phyloP scores from a whole-genome alignment of 176 grass and related monocot species.

The Cenchrus americanus region DNA sequence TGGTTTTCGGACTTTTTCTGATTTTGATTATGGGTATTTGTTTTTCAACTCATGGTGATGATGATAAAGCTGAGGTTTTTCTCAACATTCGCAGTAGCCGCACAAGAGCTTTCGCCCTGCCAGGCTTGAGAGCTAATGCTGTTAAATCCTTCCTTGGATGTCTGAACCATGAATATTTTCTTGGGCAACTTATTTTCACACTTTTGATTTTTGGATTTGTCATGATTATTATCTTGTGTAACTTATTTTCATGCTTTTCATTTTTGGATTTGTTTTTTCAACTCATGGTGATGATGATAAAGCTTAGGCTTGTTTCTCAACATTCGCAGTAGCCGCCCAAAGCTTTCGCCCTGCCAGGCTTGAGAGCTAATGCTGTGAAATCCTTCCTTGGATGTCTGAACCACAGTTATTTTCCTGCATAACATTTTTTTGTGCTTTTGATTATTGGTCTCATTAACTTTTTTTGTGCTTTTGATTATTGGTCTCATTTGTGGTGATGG shows the following conservation, averaged over 20 bases:
- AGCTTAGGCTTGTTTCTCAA: constrained; percentile 64
- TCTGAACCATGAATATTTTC: constrained; percentile 26
- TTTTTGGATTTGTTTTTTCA: background rate
- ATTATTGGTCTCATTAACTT: background rate
- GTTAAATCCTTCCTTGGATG: constrained; percentile 66
- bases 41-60: no score
- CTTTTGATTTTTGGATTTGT: constrained; percentile 29
- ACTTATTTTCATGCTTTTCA: constrained; percentile 66
- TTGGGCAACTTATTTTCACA: constrained; percentile 60
- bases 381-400: constrained; percentile 75
- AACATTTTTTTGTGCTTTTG: background rate
- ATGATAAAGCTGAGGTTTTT: constrained; percentile 32
- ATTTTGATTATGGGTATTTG: no score
- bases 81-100: constrained; percentile 70
- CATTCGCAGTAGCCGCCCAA: constrained; percentile 66
- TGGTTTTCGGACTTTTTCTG: background rate
- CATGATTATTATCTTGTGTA: no score
- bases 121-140: constrained; percentile 72
- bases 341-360: constrained; percentile 65
- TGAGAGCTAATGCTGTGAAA: constrained; percentile 58
- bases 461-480: background rate
- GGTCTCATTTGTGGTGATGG: background rate
- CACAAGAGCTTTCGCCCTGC: constrained; percentile 64
- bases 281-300: constrained; percentile 39
- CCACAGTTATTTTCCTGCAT: background rate